phyloP scores from a whole-genome alignment of 208 protist species.

The Leishmania tarentolae region DNA sequence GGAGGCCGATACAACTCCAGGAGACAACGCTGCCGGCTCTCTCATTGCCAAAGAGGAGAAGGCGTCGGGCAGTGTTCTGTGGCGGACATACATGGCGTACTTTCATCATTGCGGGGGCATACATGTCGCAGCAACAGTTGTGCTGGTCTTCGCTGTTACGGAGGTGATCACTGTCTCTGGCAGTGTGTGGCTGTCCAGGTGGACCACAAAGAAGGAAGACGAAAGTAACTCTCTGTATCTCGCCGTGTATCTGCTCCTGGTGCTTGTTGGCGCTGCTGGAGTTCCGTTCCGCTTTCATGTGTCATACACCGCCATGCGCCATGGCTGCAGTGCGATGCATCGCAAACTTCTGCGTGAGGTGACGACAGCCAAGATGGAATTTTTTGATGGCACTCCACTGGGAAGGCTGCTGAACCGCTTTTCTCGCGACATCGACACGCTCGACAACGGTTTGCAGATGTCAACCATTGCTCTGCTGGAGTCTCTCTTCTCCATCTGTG shows the following conservation, averaged over 20 bases:
- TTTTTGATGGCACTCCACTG: conserved; percentile 95
- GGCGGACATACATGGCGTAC: conserved; percentile 67
- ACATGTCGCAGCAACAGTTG: conserved; percentile 28
- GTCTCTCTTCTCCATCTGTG: conserved; percentile 50
- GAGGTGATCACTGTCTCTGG: conserved; percentile 51
- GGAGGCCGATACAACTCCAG: conserved; percentile 80
- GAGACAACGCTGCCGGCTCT: neutral
- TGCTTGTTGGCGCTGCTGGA: conserved; percentile 32
- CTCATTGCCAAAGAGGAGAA: conserved; percentile 71
- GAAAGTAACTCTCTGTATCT: conserved; percentile 35
- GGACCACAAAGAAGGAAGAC: conserved; percentile 36
- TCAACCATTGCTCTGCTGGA: conserved; percentile 38
- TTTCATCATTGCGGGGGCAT: conserved; percentile 46
- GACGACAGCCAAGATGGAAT: conserved; percentile 62
- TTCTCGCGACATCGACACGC: conserved; percentile 82
- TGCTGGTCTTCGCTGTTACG: conserved; percentile 55
- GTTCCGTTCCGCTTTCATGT: conserved; percentile 37
- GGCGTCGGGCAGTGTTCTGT: conserved; percentile 59
- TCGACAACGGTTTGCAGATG: conserved; percentile 71
- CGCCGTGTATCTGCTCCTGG: conserved; percentile 45
- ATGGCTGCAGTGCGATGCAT: conserved; percentile 51
- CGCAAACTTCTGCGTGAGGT: conserved; percentile 53
- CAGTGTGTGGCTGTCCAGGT: conserved; percentile 80
- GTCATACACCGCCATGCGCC: conserved; percentile 37
- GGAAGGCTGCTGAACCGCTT: conserved; percentile 97